phyloP scores from a whole-genome alignment of 2,329 filamentous ascomycete genomes.

The Lomentospora prolificans region DNA sequence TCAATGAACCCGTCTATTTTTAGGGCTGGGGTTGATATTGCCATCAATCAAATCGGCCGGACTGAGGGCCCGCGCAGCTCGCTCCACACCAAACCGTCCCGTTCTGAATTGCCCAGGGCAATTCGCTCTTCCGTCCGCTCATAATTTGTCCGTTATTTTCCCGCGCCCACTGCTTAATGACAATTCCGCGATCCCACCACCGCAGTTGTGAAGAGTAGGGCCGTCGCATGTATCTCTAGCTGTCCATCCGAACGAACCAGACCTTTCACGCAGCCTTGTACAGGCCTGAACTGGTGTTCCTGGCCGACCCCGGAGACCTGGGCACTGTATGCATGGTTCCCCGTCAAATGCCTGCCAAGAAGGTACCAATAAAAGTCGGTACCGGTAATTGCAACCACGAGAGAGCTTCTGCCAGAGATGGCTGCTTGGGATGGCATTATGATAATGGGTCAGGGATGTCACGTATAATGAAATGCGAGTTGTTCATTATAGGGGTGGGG shows the following conservation, averaged over 20 bases:
- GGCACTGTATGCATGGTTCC: not conserved
- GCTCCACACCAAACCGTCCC: not conserved
- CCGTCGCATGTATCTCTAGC: not conserved
- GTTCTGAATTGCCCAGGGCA: not conserved
- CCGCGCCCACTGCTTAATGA: not conserved
- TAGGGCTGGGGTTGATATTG: conserved; percentile 6
- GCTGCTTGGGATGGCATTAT: not conserved
- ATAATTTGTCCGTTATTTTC: not conserved
- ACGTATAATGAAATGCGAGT: not conserved
- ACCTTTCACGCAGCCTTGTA: not conserved
- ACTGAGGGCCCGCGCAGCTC: not conserved
- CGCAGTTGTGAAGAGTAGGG: not conserved
- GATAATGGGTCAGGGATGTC: conserved; percentile 1
- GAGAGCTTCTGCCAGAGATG: not conserved
- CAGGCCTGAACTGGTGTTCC: not conserved
- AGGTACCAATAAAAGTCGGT: not conserved
- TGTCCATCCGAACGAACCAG: not conserved
- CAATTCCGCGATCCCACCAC: not conserved
- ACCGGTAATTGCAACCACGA: not conserved
- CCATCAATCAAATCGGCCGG: conserved; percentile 2
- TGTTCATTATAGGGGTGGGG: not conserved
- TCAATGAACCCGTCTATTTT: not conserved
- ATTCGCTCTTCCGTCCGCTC: not conserved
- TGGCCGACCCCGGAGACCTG: not conserved
- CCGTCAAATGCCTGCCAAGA: not conserved